These are phyloP conservation scores for Ambispora gerdemannii DNA, from an alignment of 192 early-diverging fungal species.

Conservation along the genomic window DNA sequence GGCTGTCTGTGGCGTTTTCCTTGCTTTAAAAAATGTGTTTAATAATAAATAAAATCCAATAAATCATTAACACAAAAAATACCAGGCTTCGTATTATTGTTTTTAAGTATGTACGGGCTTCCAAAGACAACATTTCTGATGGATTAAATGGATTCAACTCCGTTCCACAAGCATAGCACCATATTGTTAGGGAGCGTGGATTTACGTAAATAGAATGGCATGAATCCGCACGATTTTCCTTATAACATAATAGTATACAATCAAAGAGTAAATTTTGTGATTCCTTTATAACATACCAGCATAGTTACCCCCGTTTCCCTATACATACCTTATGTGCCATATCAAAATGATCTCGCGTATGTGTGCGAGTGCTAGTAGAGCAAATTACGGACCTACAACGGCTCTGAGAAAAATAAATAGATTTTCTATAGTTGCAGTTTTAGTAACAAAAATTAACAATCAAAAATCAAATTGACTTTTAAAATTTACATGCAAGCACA, in stretches of 20 bases:
- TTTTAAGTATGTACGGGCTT: slow-evolving; percentile 36
- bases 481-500: slow-evolving; percentile 38
- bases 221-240: slow-evolving; percentile 31
- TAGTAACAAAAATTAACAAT: too few relatives aligned
- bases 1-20: slow-evolving; percentile 16
- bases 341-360: slow-evolving; percentile 37
- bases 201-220: slow-evolving; percentile 43
- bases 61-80: not conserved
- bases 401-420: not conserved
- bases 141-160: slow-evolving; percentile 40
- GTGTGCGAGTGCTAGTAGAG: slow-evolving; percentile 12
- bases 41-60: not conserved
- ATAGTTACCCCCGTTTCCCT: too few relatives aligned
- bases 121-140: slow-evolving; percentile 22
- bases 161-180: slow-evolving; percentile 37
- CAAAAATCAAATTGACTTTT: too few relatives aligned
- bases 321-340: slow-evolving; percentile 40
- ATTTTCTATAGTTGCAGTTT: too few relatives aligned
- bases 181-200: slow-evolving; percentile 40
- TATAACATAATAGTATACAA: too few relatives aligned
- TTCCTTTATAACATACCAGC: too few relatives aligned
- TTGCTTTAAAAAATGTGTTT: slow-evolving; percentile 17
- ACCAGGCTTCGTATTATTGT: slow-evolving; percentile 40
- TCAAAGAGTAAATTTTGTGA: too few relatives aligned
- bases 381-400: slow-evolving; percentile 1